A percentile compares a stretch with the other conserved stretches of the same genome.
These are phyloP conservation scores for Zopfochytrium polystomum DNA, from an alignment of 371 early-diverging fungal species.

Conservation along the genomic window DNA sequence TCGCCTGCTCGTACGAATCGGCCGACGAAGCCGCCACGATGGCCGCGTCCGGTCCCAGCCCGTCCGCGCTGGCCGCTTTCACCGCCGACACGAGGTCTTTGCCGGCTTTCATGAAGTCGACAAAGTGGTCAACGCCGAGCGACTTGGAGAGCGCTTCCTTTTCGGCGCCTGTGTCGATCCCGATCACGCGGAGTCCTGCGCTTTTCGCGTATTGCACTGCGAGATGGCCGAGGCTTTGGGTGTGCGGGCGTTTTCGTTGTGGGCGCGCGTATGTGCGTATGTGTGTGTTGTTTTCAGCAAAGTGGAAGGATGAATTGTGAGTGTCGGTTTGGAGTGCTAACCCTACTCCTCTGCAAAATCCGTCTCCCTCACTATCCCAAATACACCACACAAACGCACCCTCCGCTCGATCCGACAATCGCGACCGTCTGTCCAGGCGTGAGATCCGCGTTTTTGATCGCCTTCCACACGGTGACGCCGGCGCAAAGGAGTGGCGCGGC, in stretches of 20 bases:
- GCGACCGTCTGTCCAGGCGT: not conserved
- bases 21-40: too few relatives aligned
- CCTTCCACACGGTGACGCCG: slow-evolving; percentile 60
- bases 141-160: not conserved
- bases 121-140: too few relatives aligned
- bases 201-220: not conserved
- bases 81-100: not conserved
- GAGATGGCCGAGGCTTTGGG: slow-evolving; percentile 1
- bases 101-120: not conserved
- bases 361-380: too few relatives aligned
- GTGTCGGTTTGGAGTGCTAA: too few relatives aligned
- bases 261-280: too few relatives aligned
- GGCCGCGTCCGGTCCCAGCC: not conserved
- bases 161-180: not conserved
- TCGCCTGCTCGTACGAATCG: not conserved
- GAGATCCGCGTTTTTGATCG: not conserved
- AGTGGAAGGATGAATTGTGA: too few relatives aligned
- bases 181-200: not conserved
- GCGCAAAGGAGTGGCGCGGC: slow-evolving; percentile 67
- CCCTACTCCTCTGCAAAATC: too few relatives aligned
- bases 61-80: not conserved
- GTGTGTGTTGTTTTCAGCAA: too few relatives aligned
- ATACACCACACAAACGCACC: not conserved
- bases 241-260: too few relatives aligned
- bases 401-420: not conserved